A percentile compares a stretch with the other conserved stretches of the same genome.
These are phyloP conservation scores for Schizonepeta tenuifolia DNA, from an alignment of 257 asterid species.

Conservation along the genomic window DNA sequence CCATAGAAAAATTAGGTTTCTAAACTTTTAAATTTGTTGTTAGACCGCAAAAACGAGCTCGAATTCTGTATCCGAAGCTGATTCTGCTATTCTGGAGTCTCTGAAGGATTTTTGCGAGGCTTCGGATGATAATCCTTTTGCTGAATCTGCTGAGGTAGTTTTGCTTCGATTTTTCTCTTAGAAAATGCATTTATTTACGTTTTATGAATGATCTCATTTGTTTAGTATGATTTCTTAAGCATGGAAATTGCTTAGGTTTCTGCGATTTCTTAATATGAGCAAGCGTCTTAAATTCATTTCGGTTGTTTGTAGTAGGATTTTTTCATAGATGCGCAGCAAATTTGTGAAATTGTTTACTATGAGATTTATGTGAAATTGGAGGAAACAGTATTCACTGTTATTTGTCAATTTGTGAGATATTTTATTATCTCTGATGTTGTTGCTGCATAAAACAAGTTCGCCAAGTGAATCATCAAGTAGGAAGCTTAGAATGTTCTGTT, in stretches of 20 bases:
- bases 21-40: slow-evolving; percentile 8
- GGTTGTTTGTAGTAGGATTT: neutral
- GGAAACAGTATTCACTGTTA: slow-evolving; percentile 4
- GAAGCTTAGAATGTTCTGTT: neutral
- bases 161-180: slow-evolving; percentile 10
- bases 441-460: slow-evolving; percentile 2
- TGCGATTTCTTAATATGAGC: slow-evolving; percentile 1
- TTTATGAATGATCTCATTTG: neutral
- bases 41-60: slow-evolving; percentile 49
- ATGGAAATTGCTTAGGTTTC: neutral
- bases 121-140: slow-evolving; percentile 36
- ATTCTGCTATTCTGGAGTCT: slow-evolving; percentile 33
- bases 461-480: neutral
- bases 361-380: neutral
- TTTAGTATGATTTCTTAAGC: neutral
- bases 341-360: neutral
- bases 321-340: slow-evolving; percentile 9
- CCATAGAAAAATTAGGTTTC: neutral
- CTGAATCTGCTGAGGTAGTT: slow-evolving; percentile 51
- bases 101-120: slow-evolving; percentile 42
- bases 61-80: slow-evolving; percentile 45
- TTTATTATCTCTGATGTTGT: neutral
- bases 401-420: neutral
- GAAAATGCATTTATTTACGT: neutral
- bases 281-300: slow-evolving; percentile 7